Evolutionary conservation across 2,329 filamentous ascomycete species (phyloP).

Genomic region (Colletotrichum gigasporum): DNA sequence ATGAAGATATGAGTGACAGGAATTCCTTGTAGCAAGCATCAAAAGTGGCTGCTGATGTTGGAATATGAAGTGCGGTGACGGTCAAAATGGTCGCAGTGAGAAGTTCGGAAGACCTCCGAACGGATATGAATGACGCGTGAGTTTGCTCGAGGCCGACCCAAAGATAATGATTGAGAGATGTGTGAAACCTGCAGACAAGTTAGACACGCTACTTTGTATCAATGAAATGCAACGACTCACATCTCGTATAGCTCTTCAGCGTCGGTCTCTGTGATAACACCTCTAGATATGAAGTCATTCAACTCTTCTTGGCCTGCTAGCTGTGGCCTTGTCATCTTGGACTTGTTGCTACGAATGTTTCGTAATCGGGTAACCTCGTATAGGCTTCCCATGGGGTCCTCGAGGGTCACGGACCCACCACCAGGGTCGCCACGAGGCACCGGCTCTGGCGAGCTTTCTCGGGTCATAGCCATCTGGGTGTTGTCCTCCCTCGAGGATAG

Average conservation of each 20-base stretch:
- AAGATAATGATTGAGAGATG: slow-evolving; percentile 59
- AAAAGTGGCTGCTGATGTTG: slow-evolving; percentile 60
- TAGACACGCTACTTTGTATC: no score
- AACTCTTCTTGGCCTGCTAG: slow-evolving; percentile 1
- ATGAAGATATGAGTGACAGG: slow-evolving; percentile 62
- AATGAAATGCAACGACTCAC: slow-evolving; percentile 35
- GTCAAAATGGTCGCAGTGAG: slow-evolving; percentile 66
- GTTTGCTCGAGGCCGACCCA: slow-evolving; percentile 62
- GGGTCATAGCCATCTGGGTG: not conserved
- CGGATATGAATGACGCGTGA: slow-evolving; percentile 56
- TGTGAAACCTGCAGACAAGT: slow-evolving; percentile 47
- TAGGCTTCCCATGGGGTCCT: slow-evolving; percentile 61
- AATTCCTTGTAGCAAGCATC: slow-evolving; percentile 66
- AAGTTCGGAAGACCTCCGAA: slow-evolving; percentile 64
- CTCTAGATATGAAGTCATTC: slow-evolving; percentile 59
- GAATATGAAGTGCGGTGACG: slow-evolving; percentile 68
- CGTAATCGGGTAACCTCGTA: slow-evolving; percentile 63
- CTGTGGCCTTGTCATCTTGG: slow-evolving; percentile 12
- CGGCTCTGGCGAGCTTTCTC: not conserved
- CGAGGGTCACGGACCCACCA: slow-evolving; percentile 35
- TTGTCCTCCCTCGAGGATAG: not conserved
- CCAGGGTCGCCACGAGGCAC: slow-evolving; percentile 35
- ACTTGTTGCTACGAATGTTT: slow-evolving; percentile 37
- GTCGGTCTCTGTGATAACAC: slow-evolving; percentile 53
- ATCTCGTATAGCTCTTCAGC: slow-evolving; percentile 58